Evolutionary conservation across 2,329 filamentous ascomycete genomes (phyloP).

Genomic region (Pseudocercospora ulei): DNA sequence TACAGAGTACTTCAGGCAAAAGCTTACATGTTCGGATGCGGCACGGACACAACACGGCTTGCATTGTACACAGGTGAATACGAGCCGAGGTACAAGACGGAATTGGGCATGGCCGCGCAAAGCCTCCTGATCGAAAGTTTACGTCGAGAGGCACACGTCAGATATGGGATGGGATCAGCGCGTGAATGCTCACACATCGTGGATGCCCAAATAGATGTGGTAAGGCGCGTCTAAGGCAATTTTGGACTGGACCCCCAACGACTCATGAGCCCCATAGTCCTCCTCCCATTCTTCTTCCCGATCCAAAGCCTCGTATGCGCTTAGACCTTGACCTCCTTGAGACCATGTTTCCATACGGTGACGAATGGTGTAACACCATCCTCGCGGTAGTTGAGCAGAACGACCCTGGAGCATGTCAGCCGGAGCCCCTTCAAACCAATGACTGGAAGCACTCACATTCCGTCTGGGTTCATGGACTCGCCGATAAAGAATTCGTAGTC

Average conservation of each 20-base stretch:
- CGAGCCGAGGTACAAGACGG: too few species aligned
- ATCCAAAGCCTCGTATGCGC: background rate
- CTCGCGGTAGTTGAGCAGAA: constrained; percentile 95
- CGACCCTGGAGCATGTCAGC: constrained; percentile 49
- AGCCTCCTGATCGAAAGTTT: too few species aligned
- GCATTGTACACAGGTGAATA: too few species aligned
- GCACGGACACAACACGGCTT: too few species aligned
- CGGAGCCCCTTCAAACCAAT: background rate
- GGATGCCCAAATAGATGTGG: constrained; percentile 1
- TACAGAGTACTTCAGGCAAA: too few species aligned
- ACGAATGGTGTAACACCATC: constrained; percentile 86
- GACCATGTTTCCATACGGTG: constrained; percentile 89
- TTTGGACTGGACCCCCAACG: background rate
- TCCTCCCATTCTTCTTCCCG: too few species aligned
- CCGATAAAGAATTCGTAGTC: constrained; percentile 93
- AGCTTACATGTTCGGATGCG: too few species aligned
- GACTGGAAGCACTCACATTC: constrained; percentile 67
- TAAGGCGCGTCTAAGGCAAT: constrained; percentile 1
- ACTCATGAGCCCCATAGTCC: constrained; percentile 5
- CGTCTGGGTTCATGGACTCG: constrained; percentile 84
- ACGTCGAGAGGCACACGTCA: too few species aligned
- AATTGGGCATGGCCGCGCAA: too few species aligned
- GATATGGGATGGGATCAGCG: too few species aligned
- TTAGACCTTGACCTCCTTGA: constrained; percentile 86
- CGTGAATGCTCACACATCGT: background rate